These are phyloP conservation scores for Theobroma cacao DNA, from an alignment of 345 rosid species.

Conservation along the genomic window DNA sequence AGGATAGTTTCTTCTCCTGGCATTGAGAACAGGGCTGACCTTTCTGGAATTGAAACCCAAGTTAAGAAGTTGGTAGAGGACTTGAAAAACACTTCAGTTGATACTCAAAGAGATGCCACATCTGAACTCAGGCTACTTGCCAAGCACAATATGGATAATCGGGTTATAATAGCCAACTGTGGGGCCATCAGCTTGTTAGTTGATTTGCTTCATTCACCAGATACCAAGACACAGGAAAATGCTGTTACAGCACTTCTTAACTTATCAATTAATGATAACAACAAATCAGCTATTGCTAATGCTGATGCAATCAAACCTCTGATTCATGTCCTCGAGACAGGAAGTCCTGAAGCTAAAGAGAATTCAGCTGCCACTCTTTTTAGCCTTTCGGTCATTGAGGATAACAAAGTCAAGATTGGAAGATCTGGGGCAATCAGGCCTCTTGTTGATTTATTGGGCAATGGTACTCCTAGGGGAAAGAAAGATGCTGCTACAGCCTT, in stretches of 20 bases:
- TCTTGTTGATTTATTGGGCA: constrained; percentile 76
- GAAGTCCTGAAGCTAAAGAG: constrained; percentile 82
- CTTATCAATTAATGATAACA: constrained; percentile 76
- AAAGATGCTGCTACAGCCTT: constrained; percentile 93
- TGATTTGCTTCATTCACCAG: constrained; percentile 54
- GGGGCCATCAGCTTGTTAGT: constrained; percentile 70
- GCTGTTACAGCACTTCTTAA: constrained; percentile 92
- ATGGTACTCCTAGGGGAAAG: constrained; percentile 83
- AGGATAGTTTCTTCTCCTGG: constrained; percentile 68
- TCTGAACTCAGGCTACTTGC: constrained; percentile 65
- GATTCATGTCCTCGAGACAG: constrained; percentile 75
- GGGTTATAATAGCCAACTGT: constrained; percentile 70
- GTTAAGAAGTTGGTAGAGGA: constrained; percentile 69
- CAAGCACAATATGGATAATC: constrained; percentile 71
- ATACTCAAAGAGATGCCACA: constrained; percentile 62
- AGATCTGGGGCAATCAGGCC: constrained; percentile 84
- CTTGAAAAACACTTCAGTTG: constrained; percentile 51
- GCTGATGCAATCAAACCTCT: constrained; percentile 78
- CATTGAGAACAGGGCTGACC: constrained; percentile 69
- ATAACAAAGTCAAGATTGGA: constrained; percentile 78
- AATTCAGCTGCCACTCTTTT: constrained; percentile 87
- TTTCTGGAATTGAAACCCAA: constrained; percentile 65
- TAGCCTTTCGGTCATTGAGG: constrained; percentile 81
- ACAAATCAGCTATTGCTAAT: constrained; percentile 63
- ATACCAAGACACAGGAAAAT: constrained; percentile 60